Conservation (phyloP, 176 grass and related monocot genomes). For the Cocos nucifera region DNA sequence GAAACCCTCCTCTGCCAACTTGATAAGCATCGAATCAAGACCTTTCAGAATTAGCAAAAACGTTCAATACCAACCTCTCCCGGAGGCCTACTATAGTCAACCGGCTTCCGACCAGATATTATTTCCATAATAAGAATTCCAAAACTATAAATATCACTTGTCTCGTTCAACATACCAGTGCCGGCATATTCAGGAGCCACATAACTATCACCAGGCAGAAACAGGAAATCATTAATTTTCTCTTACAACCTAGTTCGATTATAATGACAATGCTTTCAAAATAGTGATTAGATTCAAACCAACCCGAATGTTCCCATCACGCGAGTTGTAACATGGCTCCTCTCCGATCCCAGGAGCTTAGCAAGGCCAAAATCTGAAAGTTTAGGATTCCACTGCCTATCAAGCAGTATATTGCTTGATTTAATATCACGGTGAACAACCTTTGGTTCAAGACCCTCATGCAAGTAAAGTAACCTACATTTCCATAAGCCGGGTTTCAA, state of each 20-base stretch:
- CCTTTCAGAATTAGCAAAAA: constrained; percentile 1
- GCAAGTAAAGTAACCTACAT: constrained; percentile 10
- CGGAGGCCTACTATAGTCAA: constrained; percentile 5
- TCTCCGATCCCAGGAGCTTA: constrained; percentile 3
- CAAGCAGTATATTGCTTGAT: constrained; percentile 13
- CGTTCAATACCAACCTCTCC: constrained; percentile 47
- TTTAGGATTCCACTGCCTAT: constrained; percentile 4
- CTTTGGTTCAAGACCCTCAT: constrained; percentile 7
- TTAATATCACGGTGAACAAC: constrained; percentile 11
- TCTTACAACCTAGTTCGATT: too few relatives aligned
- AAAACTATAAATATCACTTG: constrained; percentile 8
- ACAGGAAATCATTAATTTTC: constrained; percentile 6
- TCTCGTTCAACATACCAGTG: constrained; percentile 11
- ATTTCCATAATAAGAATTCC: constrained; percentile 13
- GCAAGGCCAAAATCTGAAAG: constrained; percentile 12
- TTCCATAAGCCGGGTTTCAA: neutral
- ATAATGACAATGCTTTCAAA: too few relatives aligned
- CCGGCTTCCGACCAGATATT: constrained; percentile 6
- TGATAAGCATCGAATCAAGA: neutral
- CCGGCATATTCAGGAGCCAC: constrained; percentile 11
- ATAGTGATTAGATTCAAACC: neutral
- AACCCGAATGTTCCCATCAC: constrained; percentile 12
- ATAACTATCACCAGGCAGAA: constrained; percentile 35
- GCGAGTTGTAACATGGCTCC: constrained; percentile 3
- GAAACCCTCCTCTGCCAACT: constrained; percentile 16